Base-by-base conservation (phyloP, 129 eudicot genomes). In the Flaveria sonorensis region DNA sequence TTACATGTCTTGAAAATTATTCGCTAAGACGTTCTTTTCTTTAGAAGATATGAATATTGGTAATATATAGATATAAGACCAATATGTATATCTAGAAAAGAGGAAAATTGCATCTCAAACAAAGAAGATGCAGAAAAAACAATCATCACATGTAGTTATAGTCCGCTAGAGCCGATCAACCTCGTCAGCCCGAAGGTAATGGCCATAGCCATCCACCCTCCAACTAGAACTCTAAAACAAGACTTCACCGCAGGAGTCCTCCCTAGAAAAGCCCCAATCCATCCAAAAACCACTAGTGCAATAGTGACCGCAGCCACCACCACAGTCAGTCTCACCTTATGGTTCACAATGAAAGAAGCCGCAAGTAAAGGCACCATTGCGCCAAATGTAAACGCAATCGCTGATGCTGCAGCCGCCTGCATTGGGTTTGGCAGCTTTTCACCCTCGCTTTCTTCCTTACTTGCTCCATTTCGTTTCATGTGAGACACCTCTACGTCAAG, bases 121-220 rank as follows among this genome's bases (percentile, higher is more conserved):
- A 47, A 51, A 72, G 59, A 47, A 55, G n/a, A 59, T 43, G 8
- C 15, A 20, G 55, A 46, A 15, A 28, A 40, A 13, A 64, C 2
- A 7, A 36, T 36, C 8, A 36, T 36, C 28, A 53, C 20, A n/a
- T 32, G 23, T 68, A 30, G 32, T 75, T 45, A 81, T 10, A 81
- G 45, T 45, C 76, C 65, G 26, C 68, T 62, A 19, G 85, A 75
- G 40, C 81, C 81, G 65, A 81, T 81, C 81, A 76, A 83, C 81
- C 53, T 83, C 15, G 84, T 83, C 4, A 83, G 40, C 20, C 84
- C 84, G 47, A 69, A 83, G 3, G 87, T 83, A 53, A 83, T 75
- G 36, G 81, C 84, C 84, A 83, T 83, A 66, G 87, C 87, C 78
- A 79, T 16, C 87, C 87, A 83, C 47, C 87, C 87, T 47, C 87